Conservation (phyloP, 768 basidiomycete species). For the Chalciporus piperatus region DNA sequence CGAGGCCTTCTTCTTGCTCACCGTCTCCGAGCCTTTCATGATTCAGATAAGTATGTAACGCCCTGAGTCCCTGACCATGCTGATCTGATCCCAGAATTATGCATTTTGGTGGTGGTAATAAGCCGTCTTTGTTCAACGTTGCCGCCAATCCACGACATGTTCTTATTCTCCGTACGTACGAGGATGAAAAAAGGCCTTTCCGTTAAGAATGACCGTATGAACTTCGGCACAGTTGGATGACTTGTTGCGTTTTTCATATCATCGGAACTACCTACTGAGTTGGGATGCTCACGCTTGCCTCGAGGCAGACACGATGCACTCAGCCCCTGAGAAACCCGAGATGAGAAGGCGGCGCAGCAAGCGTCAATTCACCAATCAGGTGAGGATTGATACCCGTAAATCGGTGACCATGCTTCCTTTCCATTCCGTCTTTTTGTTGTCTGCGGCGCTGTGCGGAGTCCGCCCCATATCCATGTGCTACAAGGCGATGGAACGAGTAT, state of each 20-base stretch:
- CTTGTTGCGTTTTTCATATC: conserved; percentile 1
- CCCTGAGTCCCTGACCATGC: no score
- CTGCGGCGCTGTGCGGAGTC: conserved; percentile 14
- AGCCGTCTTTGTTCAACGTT: not conserved
- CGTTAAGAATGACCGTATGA: not conserved
- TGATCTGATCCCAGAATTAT: no score
- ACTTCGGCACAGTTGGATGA: not conserved
- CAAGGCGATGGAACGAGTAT: conserved; percentile 9
- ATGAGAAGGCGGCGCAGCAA: conserved; percentile 1
- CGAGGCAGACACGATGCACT: conserved; percentile 10
- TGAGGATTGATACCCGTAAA: not conserved
- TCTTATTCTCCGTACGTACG: not conserved
- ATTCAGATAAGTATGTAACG: no score
- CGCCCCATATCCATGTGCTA: conserved; percentile 18
- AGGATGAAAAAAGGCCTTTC: not conserved
- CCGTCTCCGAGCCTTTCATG: no score
- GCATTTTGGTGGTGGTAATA: not conserved
- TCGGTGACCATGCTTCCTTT: not conserved
- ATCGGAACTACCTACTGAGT: not conserved
- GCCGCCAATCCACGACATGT: not conserved
- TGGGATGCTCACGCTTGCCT: conserved; percentile 11
- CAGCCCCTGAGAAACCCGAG: conserved; percentile 1
- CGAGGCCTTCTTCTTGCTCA: no score
- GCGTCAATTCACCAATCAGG: conserved; percentile 7
- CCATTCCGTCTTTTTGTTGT: not conserved